phyloP scores from a whole-genome alignment of 306 rosid genomes.

The Boehmeria nivea region DNA sequence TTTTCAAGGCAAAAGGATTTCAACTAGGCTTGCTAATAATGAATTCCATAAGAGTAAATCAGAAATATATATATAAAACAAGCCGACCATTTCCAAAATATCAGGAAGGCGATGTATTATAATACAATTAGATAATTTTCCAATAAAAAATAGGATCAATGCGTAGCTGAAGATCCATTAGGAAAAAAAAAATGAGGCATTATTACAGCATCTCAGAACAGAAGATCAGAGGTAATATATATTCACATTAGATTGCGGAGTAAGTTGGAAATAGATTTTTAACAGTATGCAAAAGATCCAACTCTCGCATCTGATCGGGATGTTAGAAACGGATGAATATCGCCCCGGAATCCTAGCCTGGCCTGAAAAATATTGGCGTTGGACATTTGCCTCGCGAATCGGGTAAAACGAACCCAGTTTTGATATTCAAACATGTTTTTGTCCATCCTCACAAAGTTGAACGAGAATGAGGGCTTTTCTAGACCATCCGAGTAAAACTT shows the following conservation, averaged over 20 bases:
- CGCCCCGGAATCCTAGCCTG: conserved; percentile 49
- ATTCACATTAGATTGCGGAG: conserved; percentile 25
- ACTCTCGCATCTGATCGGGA: conserved; percentile 37
- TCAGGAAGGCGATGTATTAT: conserved; percentile 46
- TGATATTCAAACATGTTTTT: conserved; percentile 59
- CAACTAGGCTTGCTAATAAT: too few species aligned
- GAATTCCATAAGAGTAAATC: not conserved
- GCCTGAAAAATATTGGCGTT: conserved; percentile 60
- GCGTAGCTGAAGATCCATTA: conserved; percentile 21
- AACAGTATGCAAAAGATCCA: conserved; percentile 50
- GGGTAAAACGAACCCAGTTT: conserved; percentile 73
- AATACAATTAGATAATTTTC: conserved; percentile 29
- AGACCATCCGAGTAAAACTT: conserved; percentile 55
- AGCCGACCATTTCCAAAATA: conserved; percentile 50
- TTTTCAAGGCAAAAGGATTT: too few species aligned
- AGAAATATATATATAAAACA: conserved; percentile 10
- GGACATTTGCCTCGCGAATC: conserved; percentile 79
- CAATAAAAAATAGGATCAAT: conserved; percentile 19
- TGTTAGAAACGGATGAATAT: conserved; percentile 29
- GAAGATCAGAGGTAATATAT: too few species aligned
- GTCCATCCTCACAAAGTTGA: conserved; percentile 80
- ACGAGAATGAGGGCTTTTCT: conserved; percentile 75
- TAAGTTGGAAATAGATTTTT: conserved; percentile 2
- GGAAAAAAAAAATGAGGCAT: conserved; percentile 28
- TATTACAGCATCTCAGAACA: too few species aligned